phyloP scores from a whole-genome alignment of 495 filamentous ascomycete species.

The Hyaloscypha variabilis region DNA sequence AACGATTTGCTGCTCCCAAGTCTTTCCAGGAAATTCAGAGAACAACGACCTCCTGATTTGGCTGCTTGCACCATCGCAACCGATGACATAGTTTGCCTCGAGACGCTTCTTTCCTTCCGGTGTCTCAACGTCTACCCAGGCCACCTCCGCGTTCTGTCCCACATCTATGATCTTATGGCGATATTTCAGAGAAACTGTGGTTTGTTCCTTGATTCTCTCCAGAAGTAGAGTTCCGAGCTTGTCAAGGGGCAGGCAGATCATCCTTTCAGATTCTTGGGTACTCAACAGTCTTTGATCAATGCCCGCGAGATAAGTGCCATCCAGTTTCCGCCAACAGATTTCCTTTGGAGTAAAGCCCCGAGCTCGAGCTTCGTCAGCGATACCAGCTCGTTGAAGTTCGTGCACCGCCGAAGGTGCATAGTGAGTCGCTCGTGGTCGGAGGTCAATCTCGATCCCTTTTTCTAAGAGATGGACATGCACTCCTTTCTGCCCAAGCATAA shows the following conservation, averaged over 20 bases:
- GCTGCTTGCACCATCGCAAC: constrained; percentile 60
- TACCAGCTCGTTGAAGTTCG: constrained; percentile 55
- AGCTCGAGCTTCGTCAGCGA: constrained; percentile 53
- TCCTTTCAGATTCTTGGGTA: neutral
- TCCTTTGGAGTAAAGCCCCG: constrained; percentile 50
- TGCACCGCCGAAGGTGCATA: constrained; percentile 52
- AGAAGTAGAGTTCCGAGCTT: neutral
- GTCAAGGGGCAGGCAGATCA: neutral
- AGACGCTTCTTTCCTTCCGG: constrained; percentile 36
- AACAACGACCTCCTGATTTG: constrained; percentile 55
- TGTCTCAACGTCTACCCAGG: constrained; percentile 53
- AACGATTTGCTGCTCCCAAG: constrained; percentile 59
- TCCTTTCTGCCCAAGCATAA: constrained; percentile 55
- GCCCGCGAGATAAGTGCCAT: constrained; percentile 44
- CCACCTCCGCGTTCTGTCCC: constrained; percentile 48
- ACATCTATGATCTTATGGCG: constrained; percentile 48
- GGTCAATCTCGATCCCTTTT: constrained; percentile 47
- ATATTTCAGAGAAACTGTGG: constrained; percentile 44
- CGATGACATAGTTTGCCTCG: constrained; percentile 57
- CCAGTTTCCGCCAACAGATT: constrained; percentile 52
- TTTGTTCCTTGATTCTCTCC: neutral
- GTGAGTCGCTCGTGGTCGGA: constrained; percentile 56
- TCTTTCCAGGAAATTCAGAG: constrained; percentile 59
- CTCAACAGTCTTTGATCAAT: too few relatives aligned
- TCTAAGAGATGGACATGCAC: constrained; percentile 56